Conservation (phyloP, 139 green algal genomes). For the Chlamydomonas incerta region DNA sequence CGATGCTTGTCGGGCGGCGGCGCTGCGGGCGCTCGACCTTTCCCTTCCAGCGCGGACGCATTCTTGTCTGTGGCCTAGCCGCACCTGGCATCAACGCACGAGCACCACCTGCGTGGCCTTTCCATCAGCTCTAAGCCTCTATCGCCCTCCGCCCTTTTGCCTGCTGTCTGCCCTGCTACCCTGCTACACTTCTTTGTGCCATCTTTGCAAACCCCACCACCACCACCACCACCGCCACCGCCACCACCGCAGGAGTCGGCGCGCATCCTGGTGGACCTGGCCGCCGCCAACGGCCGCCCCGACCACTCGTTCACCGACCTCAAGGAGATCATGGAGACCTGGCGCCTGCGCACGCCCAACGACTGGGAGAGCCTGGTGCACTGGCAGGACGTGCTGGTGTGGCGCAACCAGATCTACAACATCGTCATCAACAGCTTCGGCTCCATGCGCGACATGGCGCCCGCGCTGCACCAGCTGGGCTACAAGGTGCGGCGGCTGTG, state of each 20-base stretch:
- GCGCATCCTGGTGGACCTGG: slow-evolving; percentile 83
- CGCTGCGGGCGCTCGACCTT: too few species aligned
- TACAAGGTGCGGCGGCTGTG: too few species aligned
- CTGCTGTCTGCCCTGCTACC: neutral
- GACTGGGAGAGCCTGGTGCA: slow-evolving; percentile 91
- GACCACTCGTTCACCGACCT: slow-evolving; percentile 71
- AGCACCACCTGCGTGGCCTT: too few species aligned
- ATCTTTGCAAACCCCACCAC: neutral
- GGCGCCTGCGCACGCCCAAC: slow-evolving; percentile 93
- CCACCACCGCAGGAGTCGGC: slow-evolving; percentile 69
- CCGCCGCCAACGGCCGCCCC: slow-evolving; percentile 20
- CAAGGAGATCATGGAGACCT: slow-evolving; percentile 93
- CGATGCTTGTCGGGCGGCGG: too few species aligned
- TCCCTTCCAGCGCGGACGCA: too few species aligned
- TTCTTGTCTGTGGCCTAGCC: too few species aligned
- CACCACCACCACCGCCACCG: too few species aligned
- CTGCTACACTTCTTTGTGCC: too few species aligned
- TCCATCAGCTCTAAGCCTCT: too few species aligned
- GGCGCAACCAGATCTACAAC: slow-evolving; percentile 98
- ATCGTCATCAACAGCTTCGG: slow-evolving; percentile 92
- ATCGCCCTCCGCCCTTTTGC: too few species aligned
- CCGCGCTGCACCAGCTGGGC: slow-evolving; percentile 62
- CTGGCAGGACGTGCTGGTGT: slow-evolving; percentile 95
- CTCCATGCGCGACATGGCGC: slow-evolving; percentile 39
- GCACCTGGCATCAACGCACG: too few species aligned